Conservation (phyloP, 805 yeast genomes). For the Lipomyces starkeyi region DNA sequence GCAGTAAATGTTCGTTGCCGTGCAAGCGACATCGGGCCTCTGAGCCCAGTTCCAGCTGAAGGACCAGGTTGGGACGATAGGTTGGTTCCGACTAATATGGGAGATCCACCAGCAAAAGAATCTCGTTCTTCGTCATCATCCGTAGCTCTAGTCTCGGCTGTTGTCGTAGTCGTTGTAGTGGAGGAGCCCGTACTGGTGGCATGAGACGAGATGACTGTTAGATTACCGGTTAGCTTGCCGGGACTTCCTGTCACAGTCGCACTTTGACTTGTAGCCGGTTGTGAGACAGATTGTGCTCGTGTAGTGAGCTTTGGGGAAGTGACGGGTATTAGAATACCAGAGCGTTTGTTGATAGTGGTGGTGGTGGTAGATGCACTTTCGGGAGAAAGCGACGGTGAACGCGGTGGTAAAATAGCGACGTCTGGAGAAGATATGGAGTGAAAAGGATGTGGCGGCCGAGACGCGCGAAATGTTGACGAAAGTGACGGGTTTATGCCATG, state of each 20-base stretch:
- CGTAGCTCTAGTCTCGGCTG: constrained; percentile 1
- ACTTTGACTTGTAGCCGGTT: neutral
- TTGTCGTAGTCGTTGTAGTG: neutral
- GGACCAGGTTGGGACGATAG: neutral
- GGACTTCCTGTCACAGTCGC: neutral
- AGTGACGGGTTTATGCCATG: neutral
- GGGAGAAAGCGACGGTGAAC: neutral
- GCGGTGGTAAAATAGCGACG: constrained; percentile 5
- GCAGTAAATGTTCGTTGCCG: constrained; percentile 21
- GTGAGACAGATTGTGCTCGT: constrained; percentile 4
- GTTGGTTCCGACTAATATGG: neutral
- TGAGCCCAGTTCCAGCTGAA: constrained; percentile 1
- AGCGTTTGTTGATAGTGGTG: neutral
- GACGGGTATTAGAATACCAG: constrained; percentile 1
- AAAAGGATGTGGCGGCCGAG: neutral
- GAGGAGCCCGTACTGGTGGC: neutral
- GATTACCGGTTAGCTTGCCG: neutral
- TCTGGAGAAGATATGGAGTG: constrained; percentile 5
- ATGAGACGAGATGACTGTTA: neutral
- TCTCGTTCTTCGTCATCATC: constrained; percentile 11
- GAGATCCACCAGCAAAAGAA: constrained; percentile 5
- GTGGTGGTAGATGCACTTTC: neutral
- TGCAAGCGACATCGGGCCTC: neutral
- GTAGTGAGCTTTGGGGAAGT: neutral
- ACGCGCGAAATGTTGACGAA: neutral